These are phyloP conservation scores for Penicillium sclerotiorum DNA, from an alignment of 2,329 filamentous ascomycete species.

Conservation along the genomic window DNA sequence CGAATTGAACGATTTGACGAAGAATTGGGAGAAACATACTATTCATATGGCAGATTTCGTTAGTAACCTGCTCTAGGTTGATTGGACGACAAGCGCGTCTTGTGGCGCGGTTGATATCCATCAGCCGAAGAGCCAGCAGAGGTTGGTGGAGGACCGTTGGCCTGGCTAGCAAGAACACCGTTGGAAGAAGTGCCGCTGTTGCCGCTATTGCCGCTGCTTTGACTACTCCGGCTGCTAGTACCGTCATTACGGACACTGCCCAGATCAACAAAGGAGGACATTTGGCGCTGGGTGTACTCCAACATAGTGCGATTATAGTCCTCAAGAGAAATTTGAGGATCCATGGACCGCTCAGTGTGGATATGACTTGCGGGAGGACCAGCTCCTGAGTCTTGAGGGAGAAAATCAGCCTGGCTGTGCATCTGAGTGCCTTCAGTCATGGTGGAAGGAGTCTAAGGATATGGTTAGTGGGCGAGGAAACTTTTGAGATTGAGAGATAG, in stretches of 20 bases:
- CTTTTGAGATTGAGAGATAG: too few species aligned
- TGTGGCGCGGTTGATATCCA: neutral
- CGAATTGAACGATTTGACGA: neutral
- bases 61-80: neutral
- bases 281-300: constrained; percentile 41
- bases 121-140: constrained; percentile 18
- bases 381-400: constrained; percentile 18
- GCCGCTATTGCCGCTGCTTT: constrained; percentile 34
- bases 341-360: constrained; percentile 21
- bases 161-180: constrained; percentile 23
- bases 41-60: too few species aligned
- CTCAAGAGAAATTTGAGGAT: constrained; percentile 34
- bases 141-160: constrained; percentile 19
- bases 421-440: constrained; percentile 22
- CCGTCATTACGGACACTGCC: constrained; percentile 21
- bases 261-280: constrained; percentile 35
- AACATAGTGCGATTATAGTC: constrained; percentile 45
- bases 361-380: constrained; percentile 19
- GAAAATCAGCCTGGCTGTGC: constrained; percentile 21
- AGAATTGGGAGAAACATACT: neutral
- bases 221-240: constrained; percentile 29
- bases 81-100: neutral
- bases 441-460: constrained; percentile 12
- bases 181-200: constrained; percentile 27
- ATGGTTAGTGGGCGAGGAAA: constrained; percentile 6